A percentile compares a stretch with the other conserved stretches of the same genome.
Conservation (phyloP, 202 grass and related monocot genomes). For the Hordeum pubiflorum region DNA sequence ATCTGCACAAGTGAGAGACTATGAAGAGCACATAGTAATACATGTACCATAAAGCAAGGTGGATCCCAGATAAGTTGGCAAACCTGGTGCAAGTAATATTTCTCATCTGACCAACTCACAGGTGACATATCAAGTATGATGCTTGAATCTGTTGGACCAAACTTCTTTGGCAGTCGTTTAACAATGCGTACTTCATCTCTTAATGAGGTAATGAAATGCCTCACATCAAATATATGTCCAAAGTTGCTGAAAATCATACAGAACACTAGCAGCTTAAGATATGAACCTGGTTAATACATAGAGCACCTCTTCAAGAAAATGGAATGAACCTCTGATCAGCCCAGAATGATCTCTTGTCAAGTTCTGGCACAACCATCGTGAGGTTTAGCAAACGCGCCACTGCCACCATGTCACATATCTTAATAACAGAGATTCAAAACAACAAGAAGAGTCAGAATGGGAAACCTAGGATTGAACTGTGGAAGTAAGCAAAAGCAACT, state of each 20-base stretch:
- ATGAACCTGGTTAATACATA: conserved; percentile 5
- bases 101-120: conserved; percentile 97
- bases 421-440: neutral
- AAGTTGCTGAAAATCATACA: conserved; percentile 61
- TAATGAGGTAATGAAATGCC: conserved; percentile 79
- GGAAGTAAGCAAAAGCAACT: conserved; percentile 14
- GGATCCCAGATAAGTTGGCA: conserved; percentile 22
- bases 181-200: conserved; percentile 77
- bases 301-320: conserved; percentile 8
- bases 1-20: conserved; percentile 54
- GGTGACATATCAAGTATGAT: conserved; percentile 57
- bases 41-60: neutral
- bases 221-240: conserved; percentile 89
- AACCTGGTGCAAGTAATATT: conserved; percentile 94
- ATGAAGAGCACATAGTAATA: conserved; percentile 1
- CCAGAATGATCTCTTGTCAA: conserved; percentile 97
- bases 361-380: conserved; percentile 77
- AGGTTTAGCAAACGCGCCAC: conserved; percentile 78
- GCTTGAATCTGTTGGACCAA: conserved; percentile 26
- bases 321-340: conserved; percentile 78
- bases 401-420: conserved; percentile 98
- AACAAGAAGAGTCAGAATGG: neutral
- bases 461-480: neutral
- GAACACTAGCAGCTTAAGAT: conserved; percentile 2
- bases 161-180: conserved; percentile 62